Evolutionary conservation across 192 early-diverging fungal genomes (phyloP).

Genomic region (Mortierella alpina): DNA sequence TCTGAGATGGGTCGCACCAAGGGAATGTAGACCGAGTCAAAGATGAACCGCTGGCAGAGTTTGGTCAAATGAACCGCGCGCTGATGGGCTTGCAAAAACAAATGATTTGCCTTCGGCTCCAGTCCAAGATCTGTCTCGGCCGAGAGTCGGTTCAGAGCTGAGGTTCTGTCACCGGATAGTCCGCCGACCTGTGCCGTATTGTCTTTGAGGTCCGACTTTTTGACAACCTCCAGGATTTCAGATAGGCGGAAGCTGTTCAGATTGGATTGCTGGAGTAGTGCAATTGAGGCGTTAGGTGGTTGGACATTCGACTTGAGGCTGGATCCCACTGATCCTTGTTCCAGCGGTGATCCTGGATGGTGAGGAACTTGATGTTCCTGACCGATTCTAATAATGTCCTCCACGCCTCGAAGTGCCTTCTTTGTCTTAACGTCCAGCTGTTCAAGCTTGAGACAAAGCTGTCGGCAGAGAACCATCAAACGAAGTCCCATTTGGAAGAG

Average conservation of each 20-base stretch:
- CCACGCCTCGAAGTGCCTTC: slow-evolving; percentile 22
- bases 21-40: slow-evolving; percentile 65
- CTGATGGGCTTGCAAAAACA: slow-evolving; percentile 43
- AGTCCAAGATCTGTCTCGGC: slow-evolving; percentile 30
- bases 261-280: slow-evolving; percentile 60
- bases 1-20: slow-evolving; percentile 59
- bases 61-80: slow-evolving; percentile 52
- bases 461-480: slow-evolving; percentile 65
- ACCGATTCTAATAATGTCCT: slow-evolving; percentile 35
- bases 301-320: slow-evolving; percentile 10
- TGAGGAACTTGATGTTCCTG: slow-evolving; percentile 12
- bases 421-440: slow-evolving; percentile 57
- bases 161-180: background rate
- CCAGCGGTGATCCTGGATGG: background rate
- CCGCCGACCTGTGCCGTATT: slow-evolving; percentile 3
- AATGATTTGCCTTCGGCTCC: slow-evolving; percentile 37
- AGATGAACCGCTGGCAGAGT: slow-evolving; percentile 65
- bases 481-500: slow-evolving; percentile 76
- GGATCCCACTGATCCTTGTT: slow-evolving; percentile 9
- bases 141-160: slow-evolving; percentile 11
- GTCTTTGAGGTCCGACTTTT: slow-evolving; percentile 17
- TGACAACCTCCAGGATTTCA: slow-evolving; percentile 48
- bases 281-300: slow-evolving; percentile 52
- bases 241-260: slow-evolving; percentile 64
- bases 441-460: slow-evolving; percentile 54